Conservation (phyloP, 768 basidiomycete genomes). For the Strobilomyces confusus region DNA sequence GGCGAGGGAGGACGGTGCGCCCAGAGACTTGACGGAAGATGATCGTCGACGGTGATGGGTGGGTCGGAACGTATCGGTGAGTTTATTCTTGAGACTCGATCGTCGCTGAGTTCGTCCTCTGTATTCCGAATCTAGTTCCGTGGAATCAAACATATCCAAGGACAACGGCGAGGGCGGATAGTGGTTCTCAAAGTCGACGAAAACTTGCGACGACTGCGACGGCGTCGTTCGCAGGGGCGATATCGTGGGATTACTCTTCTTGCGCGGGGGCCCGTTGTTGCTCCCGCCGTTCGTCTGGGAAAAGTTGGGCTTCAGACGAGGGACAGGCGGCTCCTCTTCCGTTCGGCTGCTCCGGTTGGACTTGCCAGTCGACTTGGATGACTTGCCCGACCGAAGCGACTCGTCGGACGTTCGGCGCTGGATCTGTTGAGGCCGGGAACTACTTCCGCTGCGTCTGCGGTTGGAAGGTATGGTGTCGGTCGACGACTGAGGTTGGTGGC, state of each 20-base stretch:
- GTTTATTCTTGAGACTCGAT: constrained; percentile 30
- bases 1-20: constrained; percentile 21
- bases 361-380: constrained; percentile 24
- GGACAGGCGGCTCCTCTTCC: constrained; percentile 28
- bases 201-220: constrained; percentile 27
- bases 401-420: constrained; percentile 36
- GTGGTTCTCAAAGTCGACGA: constrained; percentile 23
- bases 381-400: constrained; percentile 40
- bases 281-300: constrained; percentile 13
- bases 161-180: constrained; percentile 30
- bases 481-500: constrained; percentile 31
- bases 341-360: constrained; percentile 27
- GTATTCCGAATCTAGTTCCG: constrained; percentile 23
- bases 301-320: constrained; percentile 29
- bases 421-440: constrained; percentile 15
- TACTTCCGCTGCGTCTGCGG: constrained; percentile 29
- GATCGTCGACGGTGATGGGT: constrained; percentile 33
- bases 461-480: constrained; percentile 17
- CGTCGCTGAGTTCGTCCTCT: constrained; percentile 28
- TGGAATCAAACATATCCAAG: constrained; percentile 20
- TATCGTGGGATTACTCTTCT: constrained; percentile 50
- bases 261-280: constrained; percentile 30
- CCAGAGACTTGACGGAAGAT: constrained; percentile 22
- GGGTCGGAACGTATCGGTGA: constrained; percentile 31
- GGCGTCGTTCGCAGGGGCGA: constrained; percentile 16